Evolutionary conservation across 306 rosid genomes (phyloP).

Genomic region (Psophocarpus tetragonolobus): DNA sequence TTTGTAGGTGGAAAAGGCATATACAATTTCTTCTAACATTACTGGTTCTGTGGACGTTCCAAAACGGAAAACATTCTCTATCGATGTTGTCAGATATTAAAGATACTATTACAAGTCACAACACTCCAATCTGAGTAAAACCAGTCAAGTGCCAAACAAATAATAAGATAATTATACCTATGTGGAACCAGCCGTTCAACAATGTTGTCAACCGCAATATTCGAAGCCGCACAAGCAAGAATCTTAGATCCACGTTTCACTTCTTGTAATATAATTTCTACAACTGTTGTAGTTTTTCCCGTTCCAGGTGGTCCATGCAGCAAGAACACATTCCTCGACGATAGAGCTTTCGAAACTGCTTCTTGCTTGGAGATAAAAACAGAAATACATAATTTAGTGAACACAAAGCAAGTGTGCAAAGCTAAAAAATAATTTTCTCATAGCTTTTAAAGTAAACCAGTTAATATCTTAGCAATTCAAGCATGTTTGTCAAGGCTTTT

Average conservation of each 20-base stretch:
- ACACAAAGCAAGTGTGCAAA: constrained; percentile 28
- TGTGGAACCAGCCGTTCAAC: constrained; percentile 91
- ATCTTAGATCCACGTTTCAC: constrained; percentile 94
- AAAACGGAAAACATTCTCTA: not conserved
- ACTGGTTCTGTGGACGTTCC: not conserved
- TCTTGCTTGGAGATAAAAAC: constrained; percentile 58
- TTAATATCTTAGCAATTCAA: not conserved
- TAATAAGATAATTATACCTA: constrained; percentile 50
- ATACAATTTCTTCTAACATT: not conserved
- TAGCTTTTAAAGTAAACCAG: not conserved
- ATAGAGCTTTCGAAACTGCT: constrained; percentile 89
- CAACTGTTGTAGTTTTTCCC: constrained; percentile 96
- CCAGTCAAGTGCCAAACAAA: constrained; percentile 9
- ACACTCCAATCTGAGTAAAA: not conserved
- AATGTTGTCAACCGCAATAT: constrained; percentile 98
- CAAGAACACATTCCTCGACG: constrained; percentile 83
- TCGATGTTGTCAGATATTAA: not conserved
- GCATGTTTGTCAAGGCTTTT: no score
- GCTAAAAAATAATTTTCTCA: constrained; percentile 21
- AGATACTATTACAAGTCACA: not conserved
- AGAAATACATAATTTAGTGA: constrained; percentile 30
- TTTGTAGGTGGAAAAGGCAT: not conserved
- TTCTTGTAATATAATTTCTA: constrained; percentile 95
- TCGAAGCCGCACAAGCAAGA: constrained; percentile 97
- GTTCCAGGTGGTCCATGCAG: constrained; percentile 99